Percentiles rank a stretch among this genome's conserved stretches.
phyloP scores from a whole-genome alignment of 2,329 filamentous ascomycete genomes.

The Dendryphion nanum region DNA sequence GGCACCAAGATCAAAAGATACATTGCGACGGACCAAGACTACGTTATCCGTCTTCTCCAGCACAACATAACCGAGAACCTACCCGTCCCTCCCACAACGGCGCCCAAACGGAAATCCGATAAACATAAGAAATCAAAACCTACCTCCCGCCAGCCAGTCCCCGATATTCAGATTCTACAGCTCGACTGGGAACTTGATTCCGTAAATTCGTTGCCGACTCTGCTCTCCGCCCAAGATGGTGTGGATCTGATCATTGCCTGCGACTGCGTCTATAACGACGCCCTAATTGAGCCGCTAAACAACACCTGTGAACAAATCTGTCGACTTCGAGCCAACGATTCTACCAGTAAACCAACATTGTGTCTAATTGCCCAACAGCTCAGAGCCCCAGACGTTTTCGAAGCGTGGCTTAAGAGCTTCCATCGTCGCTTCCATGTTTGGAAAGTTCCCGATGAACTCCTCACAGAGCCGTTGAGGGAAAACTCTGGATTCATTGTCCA shows the following conservation, averaged over 20 bases:
- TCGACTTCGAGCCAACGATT: constrained; percentile 48
- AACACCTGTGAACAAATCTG: constrained; percentile 76
- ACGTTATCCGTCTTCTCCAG: constrained; percentile 74
- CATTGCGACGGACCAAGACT: constrained; percentile 83
- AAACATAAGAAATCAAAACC: constrained; percentile 10
- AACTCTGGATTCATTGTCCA: constrained; percentile 80
- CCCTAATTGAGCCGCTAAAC: constrained; percentile 78
- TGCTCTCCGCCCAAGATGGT: constrained; percentile 45
- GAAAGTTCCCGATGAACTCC: constrained; percentile 65
- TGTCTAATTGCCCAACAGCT: constrained; percentile 89
- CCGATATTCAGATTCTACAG: constrained; percentile 29
- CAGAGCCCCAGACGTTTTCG: constrained; percentile 79
- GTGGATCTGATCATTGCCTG: constrained; percentile 78
- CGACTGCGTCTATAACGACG: constrained; percentile 95
- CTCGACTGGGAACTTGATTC: constrained; percentile 80
- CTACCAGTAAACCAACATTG: constrained; percentile 54
- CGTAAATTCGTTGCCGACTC: constrained; percentile 47
- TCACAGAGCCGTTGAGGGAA: constrained; percentile 60
- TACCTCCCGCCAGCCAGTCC: not conserved
- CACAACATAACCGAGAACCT: constrained; percentile 70
- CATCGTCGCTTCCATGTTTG: constrained; percentile 67
- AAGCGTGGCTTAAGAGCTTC: constrained; percentile 74
- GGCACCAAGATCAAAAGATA: constrained; percentile 62
- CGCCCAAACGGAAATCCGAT: constrained; percentile 8
- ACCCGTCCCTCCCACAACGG: constrained; percentile 6